A percentile compares a stretch with the other conserved stretches of the same genome.
Evolutionary conservation across 345 rosid species (phyloP).

Genomic region (Linum tenue): DNA sequence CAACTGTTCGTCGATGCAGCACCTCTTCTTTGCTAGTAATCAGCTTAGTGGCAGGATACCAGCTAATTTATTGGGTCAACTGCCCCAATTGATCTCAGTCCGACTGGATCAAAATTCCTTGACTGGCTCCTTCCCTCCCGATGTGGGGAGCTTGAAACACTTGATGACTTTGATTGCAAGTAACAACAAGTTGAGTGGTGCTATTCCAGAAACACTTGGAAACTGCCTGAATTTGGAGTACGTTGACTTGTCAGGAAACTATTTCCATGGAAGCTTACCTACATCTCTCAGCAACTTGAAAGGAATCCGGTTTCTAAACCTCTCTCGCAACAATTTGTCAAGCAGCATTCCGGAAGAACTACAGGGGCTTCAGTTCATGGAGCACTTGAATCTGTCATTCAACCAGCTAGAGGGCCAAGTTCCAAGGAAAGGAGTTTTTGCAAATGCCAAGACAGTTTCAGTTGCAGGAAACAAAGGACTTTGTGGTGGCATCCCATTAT

Average conservation of each 20-base stretch:
- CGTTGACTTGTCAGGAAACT: constrained; percentile 1
- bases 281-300: constrained; percentile 7
- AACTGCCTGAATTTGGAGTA: constrained; percentile 7
- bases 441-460: not conserved
- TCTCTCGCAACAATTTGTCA: constrained; percentile 10
- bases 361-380: not conserved
- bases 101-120: constrained; percentile 10
- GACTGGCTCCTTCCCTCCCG: constrained; percentile 2
- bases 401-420: not conserved
- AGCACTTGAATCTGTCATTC: not conserved
- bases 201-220: constrained; percentile 8
- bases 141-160: constrained; percentile 12
- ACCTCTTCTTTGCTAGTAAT: constrained; percentile 16
- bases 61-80: no score
- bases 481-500: not conserved
- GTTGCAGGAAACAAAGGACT: not conserved
- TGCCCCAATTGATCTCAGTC: no score
- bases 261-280: constrained; percentile 9
- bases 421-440: not conserved
- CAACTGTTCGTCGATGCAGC: not conserved
- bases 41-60: constrained; percentile 20
- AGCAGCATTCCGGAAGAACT: not conserved
- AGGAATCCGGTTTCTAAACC: constrained; percentile 8
- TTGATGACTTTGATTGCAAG: constrained; percentile 15
- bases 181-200: constrained; percentile 12